Base-by-base conservation (phyloP, 257 asterid species). In the Penstemon barbatus region DNA sequence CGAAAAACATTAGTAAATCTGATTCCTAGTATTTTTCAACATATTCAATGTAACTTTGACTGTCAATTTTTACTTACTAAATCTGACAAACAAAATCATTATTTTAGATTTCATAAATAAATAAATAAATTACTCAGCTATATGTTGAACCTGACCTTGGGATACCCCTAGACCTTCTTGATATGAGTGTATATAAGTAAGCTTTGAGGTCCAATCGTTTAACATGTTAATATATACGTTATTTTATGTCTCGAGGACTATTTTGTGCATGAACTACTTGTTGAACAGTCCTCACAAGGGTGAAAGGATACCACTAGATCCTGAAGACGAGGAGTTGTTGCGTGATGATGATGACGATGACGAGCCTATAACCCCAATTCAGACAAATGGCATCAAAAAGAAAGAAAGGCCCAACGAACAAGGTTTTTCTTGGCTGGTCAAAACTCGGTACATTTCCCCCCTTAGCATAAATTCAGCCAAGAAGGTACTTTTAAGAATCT, bases 361-460 rank as follows among this genome's bases (percentile, higher is more conserved):
- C 2, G 33, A 25, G 33, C 84, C 89, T 76, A 68, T 91, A 68
- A 89, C 95, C 75, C 98, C 99, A 39, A 75, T 83, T 66, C 89
- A 91, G 89, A 70, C 80, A 63, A 95, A 94, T 74, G 97, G 99
- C 73, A 83, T 91, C 56, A 89, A 87, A 78, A 88, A 78, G 85
- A 94, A 94, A 78, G 98, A 89, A 37, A 86, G 99, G 70, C 99
- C 99, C 8, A 87, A 95, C 1, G 99, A 94, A 65, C 82, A 91
- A 82, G 99, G 97, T 71, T 90, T 91, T 74, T 85, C 99, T 71
- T 94, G 98, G 99, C 93, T 89, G 65, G 99, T 94, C 63, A 91
- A 91, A 78, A 91, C 99, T 64, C 98, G 91, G 75, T 91, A 94
- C 74, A 91, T 94, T 59, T 94, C 99, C 75, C 96, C 98, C 48